Evolutionary conservation across 352 stramenopile species (phyloP).

Genomic region (Phytophthora ohioensis): DNA sequence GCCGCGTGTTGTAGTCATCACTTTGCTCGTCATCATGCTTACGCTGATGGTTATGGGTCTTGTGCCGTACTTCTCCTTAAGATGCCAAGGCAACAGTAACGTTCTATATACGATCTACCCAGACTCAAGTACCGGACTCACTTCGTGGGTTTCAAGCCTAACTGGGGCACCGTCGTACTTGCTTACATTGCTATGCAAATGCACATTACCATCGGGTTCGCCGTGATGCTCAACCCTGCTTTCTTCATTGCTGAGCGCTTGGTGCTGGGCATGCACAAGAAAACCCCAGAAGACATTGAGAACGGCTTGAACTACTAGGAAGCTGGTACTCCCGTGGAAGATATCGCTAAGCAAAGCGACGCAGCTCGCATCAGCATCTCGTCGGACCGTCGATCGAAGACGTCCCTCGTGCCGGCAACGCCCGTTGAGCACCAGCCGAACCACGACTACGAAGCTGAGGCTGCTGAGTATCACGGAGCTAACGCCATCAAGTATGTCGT

Average conservation of each 20-base stretch:
- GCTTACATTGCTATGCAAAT: slow-evolving; percentile 38
- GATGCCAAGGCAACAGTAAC: slow-evolving; percentile 46
- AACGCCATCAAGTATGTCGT: slow-evolving; percentile 41
- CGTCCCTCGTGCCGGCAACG: slow-evolving; percentile 39
- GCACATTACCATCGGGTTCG: slow-evolving; percentile 53
- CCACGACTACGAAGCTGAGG: slow-evolving; percentile 24
- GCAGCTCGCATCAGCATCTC: slow-evolving; percentile 16
- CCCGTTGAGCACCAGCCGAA: slow-evolving; percentile 29
- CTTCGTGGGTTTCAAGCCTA: slow-evolving; percentile 33
- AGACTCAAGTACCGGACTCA: slow-evolving; percentile 28
- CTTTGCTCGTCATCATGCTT: slow-evolving; percentile 57
- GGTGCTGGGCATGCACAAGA: slow-evolving; percentile 47
- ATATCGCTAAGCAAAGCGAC: slow-evolving; percentile 17
- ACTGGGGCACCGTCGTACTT: slow-evolving; percentile 36
- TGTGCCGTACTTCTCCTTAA: slow-evolving; percentile 42
- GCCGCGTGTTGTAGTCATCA: slow-evolving; percentile 51
- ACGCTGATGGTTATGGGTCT: slow-evolving; percentile 57
- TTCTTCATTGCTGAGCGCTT: slow-evolving; percentile 53
- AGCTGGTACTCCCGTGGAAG: slow-evolving; percentile 25
- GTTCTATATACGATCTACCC: slow-evolving; percentile 39
- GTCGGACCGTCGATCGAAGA: slow-evolving; percentile 37
- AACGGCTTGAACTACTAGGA: slow-evolving; percentile 20
- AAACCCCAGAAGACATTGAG: slow-evolving; percentile 12
- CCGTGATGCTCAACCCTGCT: slow-evolving; percentile 45
- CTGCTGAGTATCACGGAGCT: slow-evolving; percentile 42